Base-by-base conservation (phyloP, 2,329 filamentous ascomycete genomes). In the Exophiala xenobiotica region DNA sequence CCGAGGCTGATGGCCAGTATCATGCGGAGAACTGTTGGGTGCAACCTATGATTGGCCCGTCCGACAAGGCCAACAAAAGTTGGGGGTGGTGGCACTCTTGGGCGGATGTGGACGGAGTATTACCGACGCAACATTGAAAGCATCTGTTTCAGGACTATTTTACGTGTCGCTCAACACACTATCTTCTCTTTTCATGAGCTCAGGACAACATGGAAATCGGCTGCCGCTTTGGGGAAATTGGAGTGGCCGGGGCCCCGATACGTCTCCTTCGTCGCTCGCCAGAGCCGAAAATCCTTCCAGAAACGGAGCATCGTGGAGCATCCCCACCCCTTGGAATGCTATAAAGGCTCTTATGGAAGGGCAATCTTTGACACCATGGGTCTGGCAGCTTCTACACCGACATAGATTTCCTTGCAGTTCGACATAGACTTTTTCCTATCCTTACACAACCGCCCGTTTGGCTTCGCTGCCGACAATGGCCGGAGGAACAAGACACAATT, bases 401-500 rank as follows among this genome's bases (percentile, higher is more conserved):
- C 4, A 31, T 31, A 31, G 27, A 31, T 3, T 4, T 11, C 27
- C 14, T 31, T 31, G 27, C 27, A 31, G 4, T n/a, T 31, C 27
- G 27, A 31, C 27, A 4, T 31, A 4, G 11, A 11, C 27, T 11
- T 31, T 31, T 20, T 39, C 8, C 3, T 12, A 39, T 12, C 9
- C 6, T 20, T 39, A 2, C 20, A 12, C 37, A 39, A 19, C 5
- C 16, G 22, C 12, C 6, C 16, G 22, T 39, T 22, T 38, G 14
- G 39, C 18, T 42, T 42, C 19, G 5, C 20, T 33, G 26, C 23
- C 8, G 7, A 20, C 14, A 6, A 49, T 49, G 33, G 24, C 46
- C 23, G 23, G 27, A 27, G 37, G 46, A 49, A 31, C 23, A 23
- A 41, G 16, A 49, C 43, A 43, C 46, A 49, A 49, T 12, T 49